These are phyloP conservation scores for Tylopilus vinaceipallidus DNA, from an alignment of 768 basidiomycete genomes.

Conservation along the genomic window DNA sequence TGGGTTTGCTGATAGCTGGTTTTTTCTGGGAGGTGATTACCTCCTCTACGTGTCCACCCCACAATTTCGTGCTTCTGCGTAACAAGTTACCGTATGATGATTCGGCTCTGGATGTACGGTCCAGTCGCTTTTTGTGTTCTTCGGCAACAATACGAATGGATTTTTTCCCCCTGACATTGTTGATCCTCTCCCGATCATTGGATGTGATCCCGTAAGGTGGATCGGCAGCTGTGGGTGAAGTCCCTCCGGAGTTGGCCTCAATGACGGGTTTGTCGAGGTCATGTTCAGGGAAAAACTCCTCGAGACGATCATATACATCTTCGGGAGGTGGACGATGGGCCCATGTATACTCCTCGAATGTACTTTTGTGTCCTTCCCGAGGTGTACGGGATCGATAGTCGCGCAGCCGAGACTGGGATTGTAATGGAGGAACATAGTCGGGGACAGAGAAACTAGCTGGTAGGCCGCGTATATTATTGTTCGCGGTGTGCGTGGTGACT, in stretches of 20 bases:
- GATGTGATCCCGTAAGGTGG: conserved; percentile 38
- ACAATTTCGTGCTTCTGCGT: conserved; percentile 89
- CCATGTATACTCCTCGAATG: conserved; percentile 78
- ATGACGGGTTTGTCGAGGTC: conserved; percentile 96
- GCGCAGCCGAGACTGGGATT: conserved; percentile 14
- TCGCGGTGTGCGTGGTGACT: conserved; percentile 26
- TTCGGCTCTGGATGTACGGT: conserved; percentile 64
- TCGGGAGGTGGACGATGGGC: conserved; percentile 89
- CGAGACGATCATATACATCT: conserved; percentile 88
- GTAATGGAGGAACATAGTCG: conserved; percentile 14
- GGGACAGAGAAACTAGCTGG: conserved; percentile 21
- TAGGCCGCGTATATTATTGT: conserved; percentile 12
- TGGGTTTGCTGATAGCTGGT: conserved; percentile 38
- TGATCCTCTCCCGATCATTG: conserved; percentile 36
- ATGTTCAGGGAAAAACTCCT: conserved; percentile 94
- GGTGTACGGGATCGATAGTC: conserved; percentile 25
- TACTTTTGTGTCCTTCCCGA: conserved; percentile 35
- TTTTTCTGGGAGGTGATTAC: conserved; percentile 76
- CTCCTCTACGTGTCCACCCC: conserved; percentile 92
- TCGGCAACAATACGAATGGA: conserved; percentile 91
- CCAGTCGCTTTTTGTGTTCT: conserved; percentile 77
- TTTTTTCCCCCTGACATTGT: conserved; percentile 69
- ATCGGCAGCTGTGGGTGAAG: conserved; percentile 70
- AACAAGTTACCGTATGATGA: conserved; percentile 49
- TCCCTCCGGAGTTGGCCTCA: conserved; percentile 77